Percentiles rank a stretch among this genome's conserved stretches.
phyloP scores from a whole-genome alignment of 179 eudicot genomes.

The Silene noctiflora region DNA sequence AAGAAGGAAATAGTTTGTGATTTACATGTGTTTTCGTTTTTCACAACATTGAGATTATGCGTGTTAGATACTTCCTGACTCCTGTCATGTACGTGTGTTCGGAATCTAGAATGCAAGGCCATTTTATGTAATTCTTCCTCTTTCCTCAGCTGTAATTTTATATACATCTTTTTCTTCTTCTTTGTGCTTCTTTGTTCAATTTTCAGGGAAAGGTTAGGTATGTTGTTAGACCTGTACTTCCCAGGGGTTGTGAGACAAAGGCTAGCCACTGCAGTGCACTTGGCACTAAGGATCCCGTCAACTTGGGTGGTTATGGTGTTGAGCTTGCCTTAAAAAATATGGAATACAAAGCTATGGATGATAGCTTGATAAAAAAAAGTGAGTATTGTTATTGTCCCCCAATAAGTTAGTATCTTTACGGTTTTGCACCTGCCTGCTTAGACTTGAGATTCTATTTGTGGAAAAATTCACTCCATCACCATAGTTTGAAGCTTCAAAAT shows the following conservation, averaged over 20 bases:
- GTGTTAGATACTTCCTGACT: not conserved
- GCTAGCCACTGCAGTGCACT: constrained; percentile 64
- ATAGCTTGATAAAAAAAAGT: constrained; percentile 80
- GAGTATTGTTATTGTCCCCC: constrained; percentile 17
- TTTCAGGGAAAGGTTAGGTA: constrained; percentile 77
- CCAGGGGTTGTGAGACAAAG: constrained; percentile 68
- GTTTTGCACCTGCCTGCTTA: not conserved
- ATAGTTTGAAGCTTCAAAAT: not conserved
- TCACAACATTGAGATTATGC: not conserved
- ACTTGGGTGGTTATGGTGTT: constrained; percentile 96
- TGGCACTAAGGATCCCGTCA: constrained; percentile 71
- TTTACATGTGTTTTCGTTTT: not conserved
- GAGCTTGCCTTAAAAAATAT: constrained; percentile 99
- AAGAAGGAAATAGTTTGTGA: not conserved
- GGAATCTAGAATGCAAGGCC: not conserved
- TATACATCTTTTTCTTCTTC: not conserved
- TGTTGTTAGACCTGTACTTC: constrained; percentile 79
- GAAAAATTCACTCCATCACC: no score
- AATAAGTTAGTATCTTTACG: not conserved
- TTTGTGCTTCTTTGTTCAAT: not conserved
- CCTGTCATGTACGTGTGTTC: not conserved
- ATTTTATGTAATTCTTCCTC: not conserved
- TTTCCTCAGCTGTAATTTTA: not conserved
- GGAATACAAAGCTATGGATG: constrained; percentile 99
- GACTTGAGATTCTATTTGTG: not conserved